Base-by-base conservation (phyloP, 495 filamentous ascomycete species). In the Penicillium arizonense region DNA sequence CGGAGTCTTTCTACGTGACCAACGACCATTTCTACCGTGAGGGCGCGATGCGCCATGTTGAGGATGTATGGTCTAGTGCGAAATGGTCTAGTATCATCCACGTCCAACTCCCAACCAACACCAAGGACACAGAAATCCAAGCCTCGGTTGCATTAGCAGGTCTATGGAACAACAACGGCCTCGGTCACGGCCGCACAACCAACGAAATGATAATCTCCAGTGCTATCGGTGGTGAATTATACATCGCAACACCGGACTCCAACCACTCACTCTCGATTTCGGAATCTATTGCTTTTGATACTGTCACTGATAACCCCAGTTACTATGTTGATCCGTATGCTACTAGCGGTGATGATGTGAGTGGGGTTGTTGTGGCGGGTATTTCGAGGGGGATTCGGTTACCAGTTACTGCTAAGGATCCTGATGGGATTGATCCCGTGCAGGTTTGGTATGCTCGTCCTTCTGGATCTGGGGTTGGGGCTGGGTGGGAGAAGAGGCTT, bases 1-100 rank as follows among this genome's bases (percentile, higher is more conserved):
- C 77, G 11, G 57, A 52, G 39, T 76, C 77, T 1, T 71, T 86
- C 61, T 81, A 80, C 57, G 75, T 84, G 4, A 85, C 81, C 5
- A 87, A 87, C 55, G 83, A 86, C 58, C 82, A 87, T 55, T 71
- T 63, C 57, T 75, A 84, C 58, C 68, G 69, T 10, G 65, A 74
- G 0, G 80, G 81, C 1, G 7, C 64, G 4, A 63, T 75, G 65
- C 76, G 82, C 2, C 8, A 63, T 0, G 0, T 83, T 1, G 75
- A 78, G 41, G 70, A 77, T 42, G 12, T 62, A 8, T 50, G 67
- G 14, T 62, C 65, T 5, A 40, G 71, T 54, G 74, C 75, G 56
- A 53, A 68, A 59, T 73, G 70, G 69, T 59, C 70, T 0, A 63
- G 68, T 32, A 58, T 73, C 33, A 60, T 76, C 16, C 67, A 74